Percentiles rank a stretch among this genome's conserved stretches.
These are phyloP conservation scores for Dionaea muscipula DNA, from an alignment of 179 eudicot species.

Conservation along the genomic window DNA sequence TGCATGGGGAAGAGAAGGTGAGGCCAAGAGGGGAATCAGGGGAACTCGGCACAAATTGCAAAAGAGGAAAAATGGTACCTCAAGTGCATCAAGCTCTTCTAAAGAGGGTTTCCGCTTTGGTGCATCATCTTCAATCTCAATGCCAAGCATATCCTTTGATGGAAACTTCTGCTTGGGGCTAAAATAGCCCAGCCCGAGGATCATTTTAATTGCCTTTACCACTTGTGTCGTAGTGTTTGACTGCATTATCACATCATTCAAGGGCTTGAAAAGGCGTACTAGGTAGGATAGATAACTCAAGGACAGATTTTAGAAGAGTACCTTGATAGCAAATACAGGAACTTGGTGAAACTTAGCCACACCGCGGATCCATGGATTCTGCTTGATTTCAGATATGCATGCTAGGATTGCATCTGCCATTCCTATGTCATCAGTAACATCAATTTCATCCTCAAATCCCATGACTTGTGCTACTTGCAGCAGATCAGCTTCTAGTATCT, in stretches of 20 bases:
- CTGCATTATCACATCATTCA: constrained; percentile 30
- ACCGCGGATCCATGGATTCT: constrained; percentile 90
- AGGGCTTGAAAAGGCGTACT: constrained; percentile 1
- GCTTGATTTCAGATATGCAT: constrained; percentile 65
- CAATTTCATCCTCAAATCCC: constrained; percentile 70
- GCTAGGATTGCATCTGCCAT: constrained; percentile 74
- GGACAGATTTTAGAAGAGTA: constrained; percentile 13
- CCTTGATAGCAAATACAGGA: constrained; percentile 87
- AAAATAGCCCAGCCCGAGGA: constrained; percentile 54
- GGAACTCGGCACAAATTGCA: too few relatives aligned
- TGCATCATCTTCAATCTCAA: constrained; percentile 79
- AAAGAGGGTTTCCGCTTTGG: constrained; percentile 73
- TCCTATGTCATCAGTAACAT: constrained; percentile 68
- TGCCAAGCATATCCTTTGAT: constrained; percentile 32
- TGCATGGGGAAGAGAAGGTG: too few relatives aligned
- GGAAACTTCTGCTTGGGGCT: constrained; percentile 27
- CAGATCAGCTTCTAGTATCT: constrained; percentile 82
- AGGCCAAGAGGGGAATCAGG: too few relatives aligned
- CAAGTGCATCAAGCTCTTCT: constrained; percentile 98
- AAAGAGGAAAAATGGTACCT: constrained; percentile 33
- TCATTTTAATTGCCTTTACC: constrained; percentile 89
- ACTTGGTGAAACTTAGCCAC: constrained; percentile 84
- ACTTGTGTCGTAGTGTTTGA: constrained; percentile 92
- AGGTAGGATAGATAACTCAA: not conserved
- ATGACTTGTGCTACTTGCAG: constrained; percentile 76